These are phyloP conservation scores for Claviceps pazoutovae DNA, from an alignment of 2,329 filamentous ascomycete species.

Conservation along the genomic window DNA sequence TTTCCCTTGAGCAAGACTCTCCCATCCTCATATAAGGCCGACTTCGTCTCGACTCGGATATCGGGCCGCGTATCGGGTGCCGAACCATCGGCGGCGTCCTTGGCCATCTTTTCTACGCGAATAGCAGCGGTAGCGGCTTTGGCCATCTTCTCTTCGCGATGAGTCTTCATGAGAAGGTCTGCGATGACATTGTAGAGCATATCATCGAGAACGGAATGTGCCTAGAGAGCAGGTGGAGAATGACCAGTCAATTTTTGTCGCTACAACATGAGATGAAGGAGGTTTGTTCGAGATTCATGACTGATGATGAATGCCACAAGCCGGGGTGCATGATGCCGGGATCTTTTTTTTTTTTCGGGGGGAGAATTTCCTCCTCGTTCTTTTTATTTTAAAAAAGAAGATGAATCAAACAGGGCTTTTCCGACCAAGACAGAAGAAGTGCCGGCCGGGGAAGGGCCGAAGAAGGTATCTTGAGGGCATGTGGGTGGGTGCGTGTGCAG, in stretches of 20 bases:
- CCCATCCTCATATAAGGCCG: conserved; percentile 56
- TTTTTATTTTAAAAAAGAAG: not conserved
- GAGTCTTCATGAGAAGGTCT: conserved; percentile 58
- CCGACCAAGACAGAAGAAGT: not conserved
- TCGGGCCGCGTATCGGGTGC: conserved; percentile 39
- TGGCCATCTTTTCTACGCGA: conserved; percentile 46
- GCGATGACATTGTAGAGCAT: conserved; percentile 64
- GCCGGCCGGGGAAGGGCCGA: not conserved
- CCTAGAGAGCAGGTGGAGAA: conserved; percentile 22
- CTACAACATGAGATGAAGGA: not conserved
- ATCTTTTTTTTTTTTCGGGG: not conserved
- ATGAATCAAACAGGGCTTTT: not conserved
- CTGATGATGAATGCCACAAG: not conserved
- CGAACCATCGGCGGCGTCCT: conserved; percentile 39
- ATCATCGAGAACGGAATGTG: conserved; percentile 58
- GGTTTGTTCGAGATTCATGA: not conserved
- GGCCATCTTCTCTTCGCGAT: conserved; percentile 66
- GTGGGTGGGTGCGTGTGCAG: conserved; percentile 5
- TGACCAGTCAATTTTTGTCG: not conserved
- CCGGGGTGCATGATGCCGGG: not conserved
- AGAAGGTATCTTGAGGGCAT: not conserved
- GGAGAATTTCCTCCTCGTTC: no score
- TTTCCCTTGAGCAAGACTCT: conserved; percentile 57
- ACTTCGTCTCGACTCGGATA: conserved; percentile 50
- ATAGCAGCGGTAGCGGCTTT: conserved; percentile 52